Conservation (phyloP, 148 eudicot genomes). For the Vaccinium vitisidaea region DNA sequence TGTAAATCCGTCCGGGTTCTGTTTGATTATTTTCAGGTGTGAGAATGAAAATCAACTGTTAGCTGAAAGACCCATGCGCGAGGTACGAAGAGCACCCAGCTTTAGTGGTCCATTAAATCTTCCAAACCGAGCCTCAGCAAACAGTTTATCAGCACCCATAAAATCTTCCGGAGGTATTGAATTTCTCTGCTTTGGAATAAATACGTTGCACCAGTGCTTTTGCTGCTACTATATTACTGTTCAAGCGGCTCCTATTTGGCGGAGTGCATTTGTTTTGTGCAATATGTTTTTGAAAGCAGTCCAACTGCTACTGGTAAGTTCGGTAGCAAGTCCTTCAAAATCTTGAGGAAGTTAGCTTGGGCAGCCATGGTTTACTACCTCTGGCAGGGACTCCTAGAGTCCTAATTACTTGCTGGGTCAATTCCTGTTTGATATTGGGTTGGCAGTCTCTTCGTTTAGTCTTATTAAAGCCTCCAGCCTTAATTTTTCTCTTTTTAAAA, state of each 20-base stretch:
- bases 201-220: background rate
- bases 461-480: background rate
- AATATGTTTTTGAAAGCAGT: slow-evolving; percentile 1
- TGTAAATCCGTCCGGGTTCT: background rate
- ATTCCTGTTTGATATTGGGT: background rate
- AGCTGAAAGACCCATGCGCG: slow-evolving; percentile 43
- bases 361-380: background rate
- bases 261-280: background rate
- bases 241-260: background rate
- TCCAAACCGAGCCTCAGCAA: slow-evolving; percentile 91
- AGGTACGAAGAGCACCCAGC: slow-evolving; percentile 71
- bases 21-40: slow-evolving; percentile 40
- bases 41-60: slow-evolving; percentile 62
- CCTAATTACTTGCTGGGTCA: background rate
- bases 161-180: slow-evolving; percentile 81
- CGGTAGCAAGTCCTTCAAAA: background rate
- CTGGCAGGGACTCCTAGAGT: background rate
- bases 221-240: background rate
- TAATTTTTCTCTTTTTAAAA: background rate
- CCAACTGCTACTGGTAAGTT: background rate
- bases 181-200: background rate
- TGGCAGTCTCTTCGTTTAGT: background rate
- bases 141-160: slow-evolving; percentile 96
- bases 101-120: slow-evolving; percentile 90
- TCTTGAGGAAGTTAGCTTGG: background rate